These are phyloP conservation scores for Alternaria sp. DNA, from an alignment of 2,329 filamentous ascomycete genomes.

Conservation along the genomic window DNA sequence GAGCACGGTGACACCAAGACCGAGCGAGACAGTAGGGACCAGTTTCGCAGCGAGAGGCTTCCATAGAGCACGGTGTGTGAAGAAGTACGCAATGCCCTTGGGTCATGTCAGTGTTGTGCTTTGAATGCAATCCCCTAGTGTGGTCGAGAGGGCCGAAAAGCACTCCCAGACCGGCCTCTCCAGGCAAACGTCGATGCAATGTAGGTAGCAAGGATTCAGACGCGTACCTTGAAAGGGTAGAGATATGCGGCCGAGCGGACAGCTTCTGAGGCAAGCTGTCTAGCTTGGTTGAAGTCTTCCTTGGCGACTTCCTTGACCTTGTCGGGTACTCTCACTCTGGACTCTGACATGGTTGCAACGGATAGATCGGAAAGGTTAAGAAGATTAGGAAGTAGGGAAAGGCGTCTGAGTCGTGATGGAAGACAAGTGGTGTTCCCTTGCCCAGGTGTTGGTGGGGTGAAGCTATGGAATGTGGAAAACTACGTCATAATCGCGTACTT, in stretches of 20 bases:
- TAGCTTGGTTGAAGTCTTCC: slow-evolving; percentile 75
- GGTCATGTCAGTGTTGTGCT: slow-evolving; percentile 4
- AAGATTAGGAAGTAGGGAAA: slow-evolving; percentile 6
- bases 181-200: neutral
- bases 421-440: neutral
- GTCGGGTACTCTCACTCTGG: slow-evolving; percentile 48
- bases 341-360: slow-evolving; percentile 19
- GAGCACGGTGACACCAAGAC: slow-evolving; percentile 71
- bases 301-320: slow-evolving; percentile 64
- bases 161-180: neutral
- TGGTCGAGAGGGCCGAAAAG: neutral
- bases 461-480: neutral
- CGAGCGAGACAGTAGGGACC: slow-evolving; percentile 70
- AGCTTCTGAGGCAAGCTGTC: slow-evolving; percentile 69
- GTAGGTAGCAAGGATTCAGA: neutral
- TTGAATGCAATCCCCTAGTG: neutral
- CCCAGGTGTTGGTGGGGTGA: slow-evolving; percentile 15
- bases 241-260: slow-evolving; percentile 79
- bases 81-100: slow-evolving; percentile 67
- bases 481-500: slow-evolving; percentile 18
- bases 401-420: slow-evolving; percentile 12
- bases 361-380: slow-evolving; percentile 6
- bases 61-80: slow-evolving; percentile 64
- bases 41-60: slow-evolving; percentile 64
- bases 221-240: slow-evolving; percentile 75